Base-by-base conservation (phyloP, 257 asterid species). In the Capsicum chinense region DNA sequence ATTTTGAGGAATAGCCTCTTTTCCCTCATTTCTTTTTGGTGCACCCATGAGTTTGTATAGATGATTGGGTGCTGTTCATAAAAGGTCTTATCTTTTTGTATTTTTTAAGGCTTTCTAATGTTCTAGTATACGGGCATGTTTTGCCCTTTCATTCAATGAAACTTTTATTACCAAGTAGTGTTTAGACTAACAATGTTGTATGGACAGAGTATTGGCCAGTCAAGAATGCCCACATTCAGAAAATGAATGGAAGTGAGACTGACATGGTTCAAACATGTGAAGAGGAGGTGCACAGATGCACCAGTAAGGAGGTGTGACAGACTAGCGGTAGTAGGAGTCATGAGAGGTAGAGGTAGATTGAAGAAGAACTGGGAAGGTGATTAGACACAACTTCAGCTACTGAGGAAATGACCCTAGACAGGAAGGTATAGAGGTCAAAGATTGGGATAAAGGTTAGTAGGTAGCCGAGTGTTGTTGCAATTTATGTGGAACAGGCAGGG, bases 11-110 rank as follows among this genome's bases (percentile, higher is more conserved):
- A 68, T 14, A 68, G n/a, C 13, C 26, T 68, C 52, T 68, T 68
- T 15, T 68, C 13, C 50, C 76, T 68, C 42, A 63, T 63, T 26
- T 26, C 70, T 63, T 21, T 58, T 63, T 63, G 42, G 76, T 37
- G 76, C 52, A 68, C 76, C 59, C 76, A 37, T 37, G 76, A 37
- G 76, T n/a, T 68, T 68, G 21, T 37, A 37, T 7, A 68, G 16
- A 68, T 37, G 12, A 37, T 68, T 69, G 78, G 21, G 21, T 68
- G 5, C 15, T 15, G 7, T 39, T 14, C 52, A 68, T 68, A 69
- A 44, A 69, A 69, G 16, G 54, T 0, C 16, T 5, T 14, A 3
- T 39, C 78, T 69, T 39, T 42, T 69, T 69, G 54, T 15, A 69
- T 39, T 42, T 69, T 69, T 26, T 15, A 69, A 68, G 54, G 78